Base-by-base conservation (phyloP, 768 basidiomycete species). In the Rhodotorula kratochvilovae region DNA sequence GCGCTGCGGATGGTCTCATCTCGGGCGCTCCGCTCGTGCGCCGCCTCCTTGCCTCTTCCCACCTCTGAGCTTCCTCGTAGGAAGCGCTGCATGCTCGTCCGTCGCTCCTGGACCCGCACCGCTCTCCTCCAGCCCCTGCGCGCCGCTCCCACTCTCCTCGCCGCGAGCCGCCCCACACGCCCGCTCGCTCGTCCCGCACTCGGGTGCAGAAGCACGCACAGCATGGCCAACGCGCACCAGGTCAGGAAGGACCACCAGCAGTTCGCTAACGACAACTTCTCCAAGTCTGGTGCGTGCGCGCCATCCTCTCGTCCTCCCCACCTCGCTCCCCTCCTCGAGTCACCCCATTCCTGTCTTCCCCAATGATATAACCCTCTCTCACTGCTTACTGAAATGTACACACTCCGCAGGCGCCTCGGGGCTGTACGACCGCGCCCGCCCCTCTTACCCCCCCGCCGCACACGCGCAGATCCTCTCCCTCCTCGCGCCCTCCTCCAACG, bases 381-480 rank as follows among this genome's bases (percentile, higher is more conserved):
- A n/a, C n/a, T n/a, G n/a, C n/a, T n/a, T n/a, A n/a, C n/a, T n/a
- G n/a, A n/a, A n/a, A n/a, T n/a, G n/a, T n/a, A n/a, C n/a, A n/a
- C n/a, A 17, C 16, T 11, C 31, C 15, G 3, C 66, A 71, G 70
- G 70, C 25, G 55, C 70, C 10, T 71, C 70, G 13, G 74, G 74
- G 1, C 58, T 75, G 42, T 57, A 61, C 65, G 61, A 64, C 76
- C 91, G 91, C 50, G 88, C 85, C 1, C 86, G 94, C 5, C 94
- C 94, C 1, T 88, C 90, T 0, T 96, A 95, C 80, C 91, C 89
- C 56, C 74, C 84, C 1, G 80, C 81, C 54, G 87, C 88, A 2
- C 79, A 94, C 19, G 79, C 83, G 0, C 84, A 85, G 70, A 87
- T 97, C 70, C 86, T 85, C 25, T 77, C 82, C 31, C 80, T 84